These are phyloP conservation scores for Uronychia binucleata DNA, from an alignment of 73 alveolate genomes.

Conservation along the genomic window DNA sequence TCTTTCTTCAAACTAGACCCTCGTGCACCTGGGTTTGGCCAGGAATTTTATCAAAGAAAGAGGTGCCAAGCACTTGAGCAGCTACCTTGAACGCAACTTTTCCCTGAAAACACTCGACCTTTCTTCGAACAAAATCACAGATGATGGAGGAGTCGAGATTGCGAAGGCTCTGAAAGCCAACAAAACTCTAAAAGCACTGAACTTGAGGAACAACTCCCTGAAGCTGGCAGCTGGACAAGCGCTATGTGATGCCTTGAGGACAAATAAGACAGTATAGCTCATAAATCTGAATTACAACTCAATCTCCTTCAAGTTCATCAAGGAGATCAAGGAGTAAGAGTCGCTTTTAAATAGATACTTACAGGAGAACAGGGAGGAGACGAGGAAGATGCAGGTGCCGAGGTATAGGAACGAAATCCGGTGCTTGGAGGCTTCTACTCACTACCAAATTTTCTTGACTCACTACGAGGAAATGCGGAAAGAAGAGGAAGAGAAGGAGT, in stretches of 20 bases:
- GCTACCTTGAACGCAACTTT: slow-evolving; percentile 12
- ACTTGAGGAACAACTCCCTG: background rate
- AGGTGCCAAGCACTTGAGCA: slow-evolving; percentile 43
- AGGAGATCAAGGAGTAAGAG: background rate
- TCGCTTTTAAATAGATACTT: too few relatives aligned
- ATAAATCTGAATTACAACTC: background rate
- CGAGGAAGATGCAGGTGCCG: background rate
- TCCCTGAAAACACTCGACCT: slow-evolving; percentile 26
- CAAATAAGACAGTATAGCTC: background rate
- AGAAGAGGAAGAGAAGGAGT: background rate
- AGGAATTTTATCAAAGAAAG: slow-evolving; percentile 43
- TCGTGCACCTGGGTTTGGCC: slow-evolving; percentile 10
- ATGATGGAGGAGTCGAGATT: slow-evolving; percentile 46
- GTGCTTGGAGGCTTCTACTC: background rate
- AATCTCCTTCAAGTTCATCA: slow-evolving; percentile 1
- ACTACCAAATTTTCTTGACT: background rate
- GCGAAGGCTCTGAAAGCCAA: slow-evolving; percentile 23
- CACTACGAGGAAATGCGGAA: background rate
- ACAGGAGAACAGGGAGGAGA: background rate
- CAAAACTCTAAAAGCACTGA: background rate
- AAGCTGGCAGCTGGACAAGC: background rate
- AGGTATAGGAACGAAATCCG: background rate
- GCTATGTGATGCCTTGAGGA: background rate
- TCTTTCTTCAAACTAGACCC: slow-evolving; percentile 15
- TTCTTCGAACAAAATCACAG: slow-evolving; percentile 44